A percentile compares a stretch with the other conserved stretches of the same genome.
Evolutionary conservation across 495 filamentous ascomycete species (phyloP).

Genomic region (Pyronema omphalodes): DNA sequence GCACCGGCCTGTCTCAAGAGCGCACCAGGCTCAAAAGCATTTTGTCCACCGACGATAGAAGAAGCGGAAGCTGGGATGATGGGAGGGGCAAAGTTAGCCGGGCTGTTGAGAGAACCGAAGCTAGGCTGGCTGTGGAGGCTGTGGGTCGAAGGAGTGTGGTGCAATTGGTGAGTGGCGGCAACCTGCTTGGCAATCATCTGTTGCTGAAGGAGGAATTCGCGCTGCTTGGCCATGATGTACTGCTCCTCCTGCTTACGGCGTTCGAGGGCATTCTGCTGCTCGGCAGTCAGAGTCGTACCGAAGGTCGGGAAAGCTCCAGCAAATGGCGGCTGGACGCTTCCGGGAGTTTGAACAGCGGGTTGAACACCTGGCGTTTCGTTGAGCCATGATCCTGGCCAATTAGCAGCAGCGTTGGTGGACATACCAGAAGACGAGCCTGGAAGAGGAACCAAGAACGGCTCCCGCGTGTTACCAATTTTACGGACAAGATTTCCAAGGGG

Average conservation of each 20-base stretch:
- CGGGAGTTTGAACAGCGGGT: conserved; percentile 25
- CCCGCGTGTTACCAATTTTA: conserved; percentile 89
- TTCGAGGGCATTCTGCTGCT: conserved; percentile 93
- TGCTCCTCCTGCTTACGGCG: conserved; percentile 95
- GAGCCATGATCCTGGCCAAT: conserved; percentile 20
- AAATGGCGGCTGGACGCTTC: conserved; percentile 79
- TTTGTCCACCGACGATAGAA: conserved; percentile 15
- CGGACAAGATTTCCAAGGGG: conserved; percentile 88
- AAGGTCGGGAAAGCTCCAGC: conserved; percentile 89
- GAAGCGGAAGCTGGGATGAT: conserved; percentile 10
- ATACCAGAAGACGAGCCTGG: conserved; percentile 29
- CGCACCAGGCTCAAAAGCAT: conserved; percentile 22
- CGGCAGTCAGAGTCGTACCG: conserved; percentile 89
- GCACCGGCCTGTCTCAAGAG: conserved; percentile 22
- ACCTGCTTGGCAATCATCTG: conserved; percentile 62
- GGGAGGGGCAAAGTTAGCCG: conserved; percentile 12
- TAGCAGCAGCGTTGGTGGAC: conserved; percentile 30
- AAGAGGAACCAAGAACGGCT: conserved; percentile 92
- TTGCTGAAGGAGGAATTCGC: conserved; percentile 79
- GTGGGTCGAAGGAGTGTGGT: conserved; percentile 86
- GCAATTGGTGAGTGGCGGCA: conserved; percentile 48
- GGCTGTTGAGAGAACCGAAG: conserved; percentile 21
- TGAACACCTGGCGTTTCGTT: conserved; percentile 21
- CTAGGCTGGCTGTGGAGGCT: conserved; percentile 60
- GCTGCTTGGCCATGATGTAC: conserved; percentile 83